Evolutionary conservation across 805 yeast genomes (phyloP).

Genomic region (Sugiyamaella smithiae): DNA sequence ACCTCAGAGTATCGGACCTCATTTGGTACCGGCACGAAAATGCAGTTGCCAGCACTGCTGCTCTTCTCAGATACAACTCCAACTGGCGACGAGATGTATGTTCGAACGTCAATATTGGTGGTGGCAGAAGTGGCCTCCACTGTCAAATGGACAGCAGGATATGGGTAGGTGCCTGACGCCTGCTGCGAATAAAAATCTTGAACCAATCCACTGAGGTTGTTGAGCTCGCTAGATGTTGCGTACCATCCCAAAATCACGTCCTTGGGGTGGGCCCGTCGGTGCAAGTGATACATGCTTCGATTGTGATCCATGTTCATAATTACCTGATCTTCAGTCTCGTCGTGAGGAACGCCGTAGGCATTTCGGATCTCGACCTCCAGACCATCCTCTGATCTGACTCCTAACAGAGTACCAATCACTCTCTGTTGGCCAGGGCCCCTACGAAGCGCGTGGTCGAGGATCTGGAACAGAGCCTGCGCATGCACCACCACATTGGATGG

Average conservation of each 20-base stretch:
- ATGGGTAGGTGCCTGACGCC: slow-evolving; percentile 64
- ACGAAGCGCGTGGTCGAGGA: slow-evolving; percentile 67
- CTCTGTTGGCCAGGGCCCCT: slow-evolving; percentile 53
- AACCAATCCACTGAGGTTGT: slow-evolving; percentile 69
- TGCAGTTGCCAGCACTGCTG: slow-evolving; percentile 43
- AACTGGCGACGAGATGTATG: slow-evolving; percentile 76
- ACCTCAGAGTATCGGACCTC: slow-evolving; percentile 53
- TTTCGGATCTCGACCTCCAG: slow-evolving; percentile 66
- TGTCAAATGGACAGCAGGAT: slow-evolving; percentile 77
- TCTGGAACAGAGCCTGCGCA: slow-evolving; percentile 63
- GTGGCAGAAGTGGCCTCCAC: slow-evolving; percentile 54
- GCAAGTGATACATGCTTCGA: slow-evolving; percentile 63
- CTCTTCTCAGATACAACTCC: slow-evolving; percentile 46
- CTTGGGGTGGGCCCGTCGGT: slow-evolving; percentile 76
- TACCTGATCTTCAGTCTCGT: slow-evolving; percentile 70
- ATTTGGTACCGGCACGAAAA: slow-evolving; percentile 76
- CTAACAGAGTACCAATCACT: slow-evolving; percentile 79
- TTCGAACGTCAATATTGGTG: slow-evolving; percentile 46
- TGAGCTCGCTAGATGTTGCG: slow-evolving; percentile 53
- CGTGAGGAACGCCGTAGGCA: slow-evolving; percentile 79
- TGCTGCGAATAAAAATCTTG: slow-evolving; percentile 81
- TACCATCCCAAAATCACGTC: slow-evolving; percentile 85
- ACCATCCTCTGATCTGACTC: slow-evolving; percentile 81
- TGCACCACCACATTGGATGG: slow-evolving; percentile 27
- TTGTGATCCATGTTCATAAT: slow-evolving; percentile 75